Conservation (phyloP, 495 filamentous ascomycete species). For the Xylaria cubensis region DNA sequence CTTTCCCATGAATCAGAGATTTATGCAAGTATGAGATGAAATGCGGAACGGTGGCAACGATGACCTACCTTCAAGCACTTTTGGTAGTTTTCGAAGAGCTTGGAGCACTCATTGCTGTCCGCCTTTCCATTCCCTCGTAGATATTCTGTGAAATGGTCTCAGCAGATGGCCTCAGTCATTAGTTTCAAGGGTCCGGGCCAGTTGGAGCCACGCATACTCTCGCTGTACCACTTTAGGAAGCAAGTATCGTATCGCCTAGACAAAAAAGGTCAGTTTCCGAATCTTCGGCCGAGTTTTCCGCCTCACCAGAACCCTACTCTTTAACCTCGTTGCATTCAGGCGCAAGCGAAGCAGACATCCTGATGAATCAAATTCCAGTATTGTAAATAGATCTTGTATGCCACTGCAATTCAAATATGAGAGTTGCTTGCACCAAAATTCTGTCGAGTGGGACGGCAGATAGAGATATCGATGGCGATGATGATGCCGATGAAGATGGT, state of each 20-base stretch:
- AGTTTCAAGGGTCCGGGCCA: conserved; percentile 3
- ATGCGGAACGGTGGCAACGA: not conserved
- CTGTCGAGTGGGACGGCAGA: not conserved
- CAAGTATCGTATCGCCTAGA: conserved; percentile 85
- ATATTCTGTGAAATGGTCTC: conserved; percentile 67
- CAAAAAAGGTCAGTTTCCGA: conserved; percentile 23
- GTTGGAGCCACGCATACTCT: conserved; percentile 65
- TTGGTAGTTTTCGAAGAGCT: conserved; percentile 85
- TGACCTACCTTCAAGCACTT: conserved; percentile 73
- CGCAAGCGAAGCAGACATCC: conserved; percentile 64
- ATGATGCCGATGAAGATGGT: not conserved
- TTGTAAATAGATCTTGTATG: not conserved
- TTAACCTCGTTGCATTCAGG: conserved; percentile 86
- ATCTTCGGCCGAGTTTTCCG: not conserved
- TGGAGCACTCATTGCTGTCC: conserved; percentile 79
- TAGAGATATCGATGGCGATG: not conserved
- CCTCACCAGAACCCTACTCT: conserved; percentile 63
- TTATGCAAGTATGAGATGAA: conserved; percentile 5
- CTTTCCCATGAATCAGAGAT: conserved; percentile 49
- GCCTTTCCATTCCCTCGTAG: conserved; percentile 74
- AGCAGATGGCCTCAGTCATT: conserved; percentile 25
- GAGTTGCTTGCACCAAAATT: not conserved
- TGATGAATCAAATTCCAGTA: conserved; percentile 23
- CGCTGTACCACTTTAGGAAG: conserved; percentile 96
- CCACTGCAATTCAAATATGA: not conserved